Percentiles rank a stretch among this genome's conserved stretches.
These are phyloP conservation scores for Mariannaea sp. DNA, from an alignment of 2,329 filamentous ascomycete species.

Conservation along the genomic window DNA sequence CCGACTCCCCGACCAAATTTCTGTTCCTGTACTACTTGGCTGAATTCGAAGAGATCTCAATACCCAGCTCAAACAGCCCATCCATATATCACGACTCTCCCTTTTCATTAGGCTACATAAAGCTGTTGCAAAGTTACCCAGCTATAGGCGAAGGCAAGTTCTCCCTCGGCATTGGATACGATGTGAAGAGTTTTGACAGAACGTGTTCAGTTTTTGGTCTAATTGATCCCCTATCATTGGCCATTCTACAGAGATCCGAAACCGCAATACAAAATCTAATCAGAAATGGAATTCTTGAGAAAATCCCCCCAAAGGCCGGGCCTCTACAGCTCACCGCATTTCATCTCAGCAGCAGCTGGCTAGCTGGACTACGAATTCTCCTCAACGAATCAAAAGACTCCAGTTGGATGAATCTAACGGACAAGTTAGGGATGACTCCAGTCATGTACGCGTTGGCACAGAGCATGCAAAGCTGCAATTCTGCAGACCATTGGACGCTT, in stretches of 20 bases:
- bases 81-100: too few species aligned
- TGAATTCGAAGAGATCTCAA: too few species aligned
- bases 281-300: background rate
- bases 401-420: background rate
- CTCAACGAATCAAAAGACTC: background rate
- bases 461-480: background rate
- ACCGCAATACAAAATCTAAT: background rate
- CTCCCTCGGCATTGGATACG: background rate
- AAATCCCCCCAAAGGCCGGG: background rate
- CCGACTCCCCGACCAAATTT: too few species aligned
- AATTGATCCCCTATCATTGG: background rate
- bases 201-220: background rate
- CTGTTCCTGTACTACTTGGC: too few species aligned
- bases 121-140: too few species aligned
- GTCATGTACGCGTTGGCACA: background rate
- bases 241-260: background rate
- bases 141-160: background rate
- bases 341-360: background rate
- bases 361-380: background rate
- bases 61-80: too few species aligned
- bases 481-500: background rate
- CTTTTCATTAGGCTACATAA: too few species aligned
- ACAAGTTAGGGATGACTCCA: background rate
- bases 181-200: background rate
- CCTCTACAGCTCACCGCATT: background rate